Base-by-base conservation (phyloP, 2,329 filamentous ascomycete genomes). In the Fusarium sp. region DNA sequence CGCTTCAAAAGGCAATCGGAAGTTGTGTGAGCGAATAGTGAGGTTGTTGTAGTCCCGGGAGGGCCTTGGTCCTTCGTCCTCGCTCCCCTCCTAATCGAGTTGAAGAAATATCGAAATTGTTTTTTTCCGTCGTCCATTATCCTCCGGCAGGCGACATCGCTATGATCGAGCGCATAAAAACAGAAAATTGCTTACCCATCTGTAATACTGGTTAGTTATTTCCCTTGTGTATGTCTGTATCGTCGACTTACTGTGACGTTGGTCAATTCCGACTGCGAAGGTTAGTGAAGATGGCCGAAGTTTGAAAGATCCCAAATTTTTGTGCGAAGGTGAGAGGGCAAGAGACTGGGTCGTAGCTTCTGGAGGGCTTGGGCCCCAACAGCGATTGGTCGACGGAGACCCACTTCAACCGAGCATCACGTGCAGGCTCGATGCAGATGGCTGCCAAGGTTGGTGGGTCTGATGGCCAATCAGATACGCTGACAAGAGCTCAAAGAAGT, bases 161-260 rank as follows among this genome's bases (percentile, higher is more conserved):
- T 50, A 65, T 45, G 48, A 62, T 72, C 67, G 67, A 62, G 46
- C 41, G 62, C 41, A 69, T 66, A 59, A 65, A 69, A 69, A 72
- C 63, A 63, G 65, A 65, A 78, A 67, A 64, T 34, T 75, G 79
- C 87, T 89, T 89, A 89, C 87, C 87, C 87, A 89, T 89, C 87
- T 89, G 79, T 70, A 69, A 69, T 59, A 43, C 68, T 73, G 72
- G 79, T 85, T 78, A 85, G 82, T 77, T 10, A 73, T 58, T 58
- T 65, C 59, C 28, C 59, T 69, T 61, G 39, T 45, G 79, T 80
- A 74, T 80, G 76, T 79, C 72, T 62, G 63, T 60, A 62, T 59
- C 70, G 59, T 50, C 55, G 69, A 84, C 84, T 81, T 83, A 86
- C 84, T 81, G 77, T 85, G 82, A 82, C 79, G 76, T 78, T 82